A percentile compares a stretch with the other conserved stretches of the same genome.
phyloP scores from a whole-genome alignment of 805 yeast species.

The Sugiyamaella floridensis region DNA sequence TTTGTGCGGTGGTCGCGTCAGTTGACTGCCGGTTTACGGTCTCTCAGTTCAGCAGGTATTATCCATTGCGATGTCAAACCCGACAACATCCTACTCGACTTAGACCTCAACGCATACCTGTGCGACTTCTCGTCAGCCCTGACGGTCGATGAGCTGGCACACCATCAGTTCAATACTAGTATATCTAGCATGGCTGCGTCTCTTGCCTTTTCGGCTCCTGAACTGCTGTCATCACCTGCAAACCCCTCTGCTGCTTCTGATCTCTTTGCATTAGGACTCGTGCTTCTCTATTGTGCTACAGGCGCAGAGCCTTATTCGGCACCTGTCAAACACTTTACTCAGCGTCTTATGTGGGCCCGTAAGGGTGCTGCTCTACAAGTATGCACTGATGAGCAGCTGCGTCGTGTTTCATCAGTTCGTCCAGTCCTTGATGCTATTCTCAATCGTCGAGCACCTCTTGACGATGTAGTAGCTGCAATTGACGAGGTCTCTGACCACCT shows the following conservation, averaged over 20 bases:
- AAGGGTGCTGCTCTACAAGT: conserved; percentile 25
- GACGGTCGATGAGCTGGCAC: conserved; percentile 19
- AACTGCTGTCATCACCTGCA: conserved; percentile 29
- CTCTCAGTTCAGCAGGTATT: conserved; percentile 22
- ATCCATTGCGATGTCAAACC: conserved; percentile 47
- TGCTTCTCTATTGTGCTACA: conserved; percentile 40
- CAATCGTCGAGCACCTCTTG: conserved; percentile 1
- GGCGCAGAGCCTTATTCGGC: conserved; percentile 40
- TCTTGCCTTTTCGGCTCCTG: conserved; percentile 44
- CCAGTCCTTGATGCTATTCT: conserved; percentile 7
- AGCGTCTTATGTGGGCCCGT: conserved; percentile 28
- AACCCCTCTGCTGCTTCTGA: conserved; percentile 37
- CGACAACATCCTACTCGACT: conserved; percentile 36
- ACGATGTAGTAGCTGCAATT: not conserved
- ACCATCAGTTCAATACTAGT: conserved; percentile 16
- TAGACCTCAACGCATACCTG: conserved; percentile 31
- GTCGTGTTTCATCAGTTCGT: conserved; percentile 4
- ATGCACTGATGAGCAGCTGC: conserved; percentile 11
- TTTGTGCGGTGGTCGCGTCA: conserved; percentile 26
- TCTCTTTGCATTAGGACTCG: conserved; percentile 41
- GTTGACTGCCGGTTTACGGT: conserved; percentile 20
- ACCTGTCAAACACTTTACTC: conserved; percentile 27
- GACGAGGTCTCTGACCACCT: not conserved
- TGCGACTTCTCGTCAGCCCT: conserved; percentile 44
- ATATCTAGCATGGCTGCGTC: conserved; percentile 31